phyloP scores from a whole-genome alignment of 2,329 filamentous ascomycete genomes.

The Talaromyces sp. region DNA sequence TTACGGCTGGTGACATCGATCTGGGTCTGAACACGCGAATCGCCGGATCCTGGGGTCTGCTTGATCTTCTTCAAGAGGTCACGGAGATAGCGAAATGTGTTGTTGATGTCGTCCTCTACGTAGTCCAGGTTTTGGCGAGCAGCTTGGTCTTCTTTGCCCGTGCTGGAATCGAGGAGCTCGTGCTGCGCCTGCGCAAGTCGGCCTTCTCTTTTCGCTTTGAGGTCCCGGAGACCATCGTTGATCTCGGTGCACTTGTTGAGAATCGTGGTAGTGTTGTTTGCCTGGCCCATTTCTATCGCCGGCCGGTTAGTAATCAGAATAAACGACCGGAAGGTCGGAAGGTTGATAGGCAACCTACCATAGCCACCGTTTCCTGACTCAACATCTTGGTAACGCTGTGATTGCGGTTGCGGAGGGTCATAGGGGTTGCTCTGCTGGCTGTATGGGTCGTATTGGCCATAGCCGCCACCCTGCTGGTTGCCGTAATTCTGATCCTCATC shows the following conservation, averaged over 20 bases:
- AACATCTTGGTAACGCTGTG: conserved; percentile 22
- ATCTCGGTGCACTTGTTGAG: conserved; percentile 81
- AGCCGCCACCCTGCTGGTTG: conserved; percentile 39
- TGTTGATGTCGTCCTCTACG: conserved; percentile 74
- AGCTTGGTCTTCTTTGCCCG: conserved; percentile 59
- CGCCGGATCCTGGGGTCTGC: conserved; percentile 68
- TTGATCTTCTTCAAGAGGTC: conserved; percentile 78
- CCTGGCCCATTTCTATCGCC: conserved; percentile 40
- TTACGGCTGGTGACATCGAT: conserved; percentile 74
- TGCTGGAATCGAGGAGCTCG: conserved; percentile 69
- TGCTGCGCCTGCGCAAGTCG: conserved; percentile 58
- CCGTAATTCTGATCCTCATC: conserved; percentile 8
- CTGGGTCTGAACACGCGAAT: conserved; percentile 69
- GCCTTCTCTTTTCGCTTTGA: conserved; percentile 56
- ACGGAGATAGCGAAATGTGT: conserved; percentile 71
- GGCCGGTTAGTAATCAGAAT: not conserved
- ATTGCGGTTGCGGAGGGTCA: conserved; percentile 21
- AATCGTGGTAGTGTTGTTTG: conserved; percentile 56
- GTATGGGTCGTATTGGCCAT: conserved; percentile 55
- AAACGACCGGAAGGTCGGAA: not conserved
- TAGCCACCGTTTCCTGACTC: conserved; percentile 34
- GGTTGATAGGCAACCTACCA: conserved; percentile 24
- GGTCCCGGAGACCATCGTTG: conserved; percentile 67
- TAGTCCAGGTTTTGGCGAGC: conserved; percentile 66
- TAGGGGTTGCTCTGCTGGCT: conserved; percentile 30